phyloP scores from a whole-genome alignment of 1,284 basidiomycete species.

The Trametes polyzona region DNA sequence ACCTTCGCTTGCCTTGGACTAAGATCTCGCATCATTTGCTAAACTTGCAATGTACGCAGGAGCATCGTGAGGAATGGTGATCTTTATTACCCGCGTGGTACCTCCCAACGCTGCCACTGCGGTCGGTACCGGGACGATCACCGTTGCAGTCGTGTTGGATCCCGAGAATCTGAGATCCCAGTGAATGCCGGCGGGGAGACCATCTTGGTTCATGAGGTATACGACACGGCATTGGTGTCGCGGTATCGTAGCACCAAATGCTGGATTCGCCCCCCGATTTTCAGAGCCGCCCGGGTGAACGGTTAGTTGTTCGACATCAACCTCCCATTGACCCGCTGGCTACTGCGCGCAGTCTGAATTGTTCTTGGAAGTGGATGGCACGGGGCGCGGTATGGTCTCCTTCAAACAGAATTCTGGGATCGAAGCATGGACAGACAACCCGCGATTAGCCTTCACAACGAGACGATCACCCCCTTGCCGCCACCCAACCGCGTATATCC shows the following conservation, averaged over 20 bases:
- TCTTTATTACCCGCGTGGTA: not conserved
- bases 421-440: slow-evolving; percentile 1
- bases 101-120: not conserved
- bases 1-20: too few species aligned
- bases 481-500: slow-evolving; percentile 3
- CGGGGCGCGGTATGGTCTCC: not conserved
- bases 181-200: not conserved
- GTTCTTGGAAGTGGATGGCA: not conserved
- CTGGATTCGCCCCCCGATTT: too few species aligned
- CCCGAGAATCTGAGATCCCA: not conserved
- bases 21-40: not conserved
- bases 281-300: too few species aligned
- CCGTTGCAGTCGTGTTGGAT: not conserved
- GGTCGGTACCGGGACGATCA: slow-evolving; percentile 4
- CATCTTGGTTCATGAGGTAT: not conserved
- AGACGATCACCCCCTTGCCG: not conserved
- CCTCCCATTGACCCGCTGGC: not conserved
- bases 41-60: too few species aligned
- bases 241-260: not conserved
- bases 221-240: not conserved
- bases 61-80: too few species aligned
- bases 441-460: slow-evolving; percentile 10
- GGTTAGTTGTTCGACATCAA: not conserved
- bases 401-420: slow-evolving; percentile 8
- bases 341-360: not conserved